Evolutionary conservation across 202 grass and related monocot genomes (phyloP).

Genomic region (Alloteropsis angusta): DNA sequence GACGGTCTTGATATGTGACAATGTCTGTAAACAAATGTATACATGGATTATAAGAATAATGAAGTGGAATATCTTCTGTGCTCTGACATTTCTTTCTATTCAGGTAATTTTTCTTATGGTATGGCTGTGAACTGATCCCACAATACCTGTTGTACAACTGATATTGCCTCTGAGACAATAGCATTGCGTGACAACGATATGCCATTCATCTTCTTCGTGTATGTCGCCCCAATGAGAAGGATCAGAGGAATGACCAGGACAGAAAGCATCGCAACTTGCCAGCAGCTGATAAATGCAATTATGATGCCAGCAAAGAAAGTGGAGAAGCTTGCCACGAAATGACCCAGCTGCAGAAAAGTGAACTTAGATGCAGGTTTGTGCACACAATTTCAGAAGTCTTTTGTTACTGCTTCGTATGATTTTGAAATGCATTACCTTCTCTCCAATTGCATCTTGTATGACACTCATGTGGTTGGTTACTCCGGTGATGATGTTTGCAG

Average conservation of each 20-base stretch:
- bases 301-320: constrained; percentile 43
- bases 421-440: constrained; percentile 42
- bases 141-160: constrained; percentile 58
- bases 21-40: constrained; percentile 33
- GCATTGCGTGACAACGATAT: constrained; percentile 21
- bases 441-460: constrained; percentile 72
- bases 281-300: constrained; percentile 52
- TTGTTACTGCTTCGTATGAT: background rate
- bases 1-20: constrained; percentile 56
- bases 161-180: constrained; percentile 41
- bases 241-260: constrained; percentile 46
- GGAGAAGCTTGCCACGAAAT: constrained; percentile 48
- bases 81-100: background rate
- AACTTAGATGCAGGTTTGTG: constrained; percentile 8
- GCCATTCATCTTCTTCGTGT: constrained; percentile 29
- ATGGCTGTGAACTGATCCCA: background rate
- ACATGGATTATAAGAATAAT: background rate
- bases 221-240: constrained; percentile 39
- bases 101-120: background rate
- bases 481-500: constrained; percentile 41
- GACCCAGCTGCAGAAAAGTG: constrained; percentile 45
- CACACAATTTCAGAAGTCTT: background rate
- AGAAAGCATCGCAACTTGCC: constrained; percentile 52
- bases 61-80: background rate
- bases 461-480: constrained; percentile 52